Evolutionary conservation across 1,284 basidiomycete species (phyloP), one percentile per base, ranked within the genome.

Genomic region (Cerrena zonata): DNA sequence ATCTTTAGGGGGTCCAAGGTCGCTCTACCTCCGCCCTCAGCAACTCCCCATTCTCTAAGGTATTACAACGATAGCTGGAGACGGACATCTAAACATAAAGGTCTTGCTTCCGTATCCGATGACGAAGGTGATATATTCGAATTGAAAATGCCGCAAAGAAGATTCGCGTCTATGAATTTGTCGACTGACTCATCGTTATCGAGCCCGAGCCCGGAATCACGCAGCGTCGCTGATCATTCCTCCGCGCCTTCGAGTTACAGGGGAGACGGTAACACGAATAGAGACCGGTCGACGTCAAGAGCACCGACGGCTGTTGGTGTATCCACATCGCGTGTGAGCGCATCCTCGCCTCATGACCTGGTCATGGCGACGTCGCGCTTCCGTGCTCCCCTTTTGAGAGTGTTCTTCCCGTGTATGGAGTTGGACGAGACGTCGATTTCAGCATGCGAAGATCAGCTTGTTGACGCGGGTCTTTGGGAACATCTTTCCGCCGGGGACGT

Each of bases 401-500:
- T 85, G 39, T 90, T 86, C 56, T 79, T 86, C 26, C 87, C 87
- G 3, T 88, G 83, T 57, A 69, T 76, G 0, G 67, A 67, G 13
- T 69, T 86, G 30, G 72, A 79, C 45, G 71, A 73, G 1, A 67
- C 68, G 23, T 70, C 75, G 15, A 68, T 87, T 38, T 61, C 71
- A 2, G 69, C 69, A 4, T 87, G 85, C 61, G 82, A 87, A 61
- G 72, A 77, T 41, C 84, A 88, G 62, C 73, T 90, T 4, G 66
- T 77, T 18, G 71, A 74, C 1, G 74, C 76, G 2, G 83, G 79
- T 0, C 71, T 90, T 4, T 89, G 86, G 86, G 68, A 74, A 10
- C 77, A 86, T 56, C 74, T 90, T 27, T 85, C 82, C 2, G 75
- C 75, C 0, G 87, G 88, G 2, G 87, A 90, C 60, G 65, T 89